Evolutionary conservation across 129 eudicot species (phyloP), one percentile per base, ranked within the genome.

Genomic region (Pseudognaphalium luteoalbum): DNA sequence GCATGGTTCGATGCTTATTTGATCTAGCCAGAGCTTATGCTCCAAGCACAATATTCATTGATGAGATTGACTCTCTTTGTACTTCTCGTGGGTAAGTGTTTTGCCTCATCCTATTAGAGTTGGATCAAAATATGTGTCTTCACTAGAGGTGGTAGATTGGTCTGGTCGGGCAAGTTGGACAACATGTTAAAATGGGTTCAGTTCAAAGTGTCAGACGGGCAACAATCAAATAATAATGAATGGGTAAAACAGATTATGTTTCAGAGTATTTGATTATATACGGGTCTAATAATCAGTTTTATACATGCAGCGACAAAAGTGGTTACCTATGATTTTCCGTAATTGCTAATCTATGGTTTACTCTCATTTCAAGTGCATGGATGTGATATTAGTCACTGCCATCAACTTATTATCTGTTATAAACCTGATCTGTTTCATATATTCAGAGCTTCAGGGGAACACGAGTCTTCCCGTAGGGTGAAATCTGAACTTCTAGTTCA

Each of bases 21-120:
- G 99, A 94, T 72, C 96, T 94, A 44, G 99, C 99, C 4, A 87
- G 99, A 78, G 90, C 99, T 61, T 87, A 94, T 82, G 96, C 99
- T 68, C 99, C 99, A 2, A 94, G 99, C 75, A 94, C 99, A 5
- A 94, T 94, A 2, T 94, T 94, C 82, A 94, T 94, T 32, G 99
- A 94, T 70, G 99, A 94, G 85, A 94, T 94, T 41, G 99, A 94
- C 76, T 94, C 99, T 66, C 99, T 94, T 80, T 91, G 99, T 84
- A 94, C 93, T 80, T 79, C 98, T 68, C 87, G 97, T 8, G 97
- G 99, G 99, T 94, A 77, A 86, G 88, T 22, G 11, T 42, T 70
- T 28, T 58, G 42, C 29, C 30, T 22, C 58, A 67, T 83, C 52
- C 37, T 44, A 22, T 42, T 25, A 25, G 1, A 25, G 28, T 25